Evolutionary conservation across 108 stramenopile genomes (phyloP).

Genomic region (Stephanodiscus minutulus): DNA sequence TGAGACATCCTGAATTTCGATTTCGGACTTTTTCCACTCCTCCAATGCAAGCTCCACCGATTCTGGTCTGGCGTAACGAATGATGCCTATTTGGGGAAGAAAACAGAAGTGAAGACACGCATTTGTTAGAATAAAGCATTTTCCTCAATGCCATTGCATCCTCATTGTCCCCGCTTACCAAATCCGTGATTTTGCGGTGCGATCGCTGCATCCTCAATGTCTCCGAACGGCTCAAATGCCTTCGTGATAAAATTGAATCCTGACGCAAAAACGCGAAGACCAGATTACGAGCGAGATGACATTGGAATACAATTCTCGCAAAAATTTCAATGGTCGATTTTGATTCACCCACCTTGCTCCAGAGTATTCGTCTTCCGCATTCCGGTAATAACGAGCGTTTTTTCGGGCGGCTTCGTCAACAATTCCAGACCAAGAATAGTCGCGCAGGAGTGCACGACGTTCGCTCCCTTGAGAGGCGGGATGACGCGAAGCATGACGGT

Average conservation of each 20-base stretch:
- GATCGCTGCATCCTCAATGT: slow-evolving; percentile 72
- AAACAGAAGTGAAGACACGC: not conserved
- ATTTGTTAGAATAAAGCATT: slow-evolving; percentile 1
- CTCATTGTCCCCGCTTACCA: slow-evolving; percentile 38
- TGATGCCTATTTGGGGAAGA: slow-evolving; percentile 39
- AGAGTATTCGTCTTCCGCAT: slow-evolving; percentile 73
- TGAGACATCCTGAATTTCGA: slow-evolving; percentile 87
- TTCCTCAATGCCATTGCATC: not conserved
- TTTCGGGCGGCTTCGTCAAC: slow-evolving; percentile 54
- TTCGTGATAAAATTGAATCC: slow-evolving; percentile 41
- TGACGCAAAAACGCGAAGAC: not conserved
- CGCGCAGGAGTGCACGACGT: slow-evolving; percentile 77
- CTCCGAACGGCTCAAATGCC: slow-evolving; percentile 73
- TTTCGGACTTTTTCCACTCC: slow-evolving; percentile 62
- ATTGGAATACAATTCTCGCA: not conserved
- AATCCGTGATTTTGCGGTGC: slow-evolving; percentile 73
- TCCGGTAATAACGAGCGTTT: slow-evolving; percentile 72
- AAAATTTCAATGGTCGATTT: no score
- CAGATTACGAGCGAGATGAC: not conserved
- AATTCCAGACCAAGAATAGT: slow-evolving; percentile 79
- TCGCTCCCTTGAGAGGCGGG: slow-evolving; percentile 67
- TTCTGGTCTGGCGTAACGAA: slow-evolving; percentile 64
- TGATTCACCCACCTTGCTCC: slow-evolving; percentile 9
- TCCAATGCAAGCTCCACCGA: slow-evolving; percentile 69
- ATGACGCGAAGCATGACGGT: slow-evolving; percentile 60